These are phyloP conservation scores for Fraxinus ornus DNA, from an alignment of 305 asterid genomes.

Conservation along the genomic window DNA sequence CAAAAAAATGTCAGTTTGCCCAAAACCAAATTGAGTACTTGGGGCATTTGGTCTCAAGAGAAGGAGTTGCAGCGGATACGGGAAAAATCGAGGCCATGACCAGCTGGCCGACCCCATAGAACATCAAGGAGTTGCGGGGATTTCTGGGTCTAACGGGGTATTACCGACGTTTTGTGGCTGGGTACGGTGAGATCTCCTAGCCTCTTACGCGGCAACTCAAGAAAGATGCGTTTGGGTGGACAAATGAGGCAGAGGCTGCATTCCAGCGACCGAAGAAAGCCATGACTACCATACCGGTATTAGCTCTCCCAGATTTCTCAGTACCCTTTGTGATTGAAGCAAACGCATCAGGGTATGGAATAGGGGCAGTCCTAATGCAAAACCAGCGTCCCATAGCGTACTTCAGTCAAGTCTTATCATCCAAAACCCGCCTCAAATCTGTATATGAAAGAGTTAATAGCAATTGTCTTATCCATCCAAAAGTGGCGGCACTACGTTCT, in stretches of 20 bases:
- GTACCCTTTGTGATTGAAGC: no score
- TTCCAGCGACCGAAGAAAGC: no score
- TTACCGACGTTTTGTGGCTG: not conserved
- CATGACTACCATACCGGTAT: no score
- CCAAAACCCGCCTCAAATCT: no score
- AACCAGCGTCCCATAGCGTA: no score
- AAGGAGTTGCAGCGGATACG: not conserved
- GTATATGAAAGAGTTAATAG: no score
- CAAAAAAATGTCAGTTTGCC: not conserved
- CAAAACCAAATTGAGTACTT: not conserved
- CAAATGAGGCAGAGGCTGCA: not conserved
- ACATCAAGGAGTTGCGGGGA: not conserved
- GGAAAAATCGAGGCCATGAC: not conserved
- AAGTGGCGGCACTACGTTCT: no score
- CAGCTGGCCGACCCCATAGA: not conserved
- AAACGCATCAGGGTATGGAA: no score
- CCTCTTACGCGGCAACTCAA: not conserved
- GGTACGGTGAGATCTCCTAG: not conserved
- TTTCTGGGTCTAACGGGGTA: not conserved
- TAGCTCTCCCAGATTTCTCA: no score
- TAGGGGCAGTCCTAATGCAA: no score
- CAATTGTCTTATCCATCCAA: no score
- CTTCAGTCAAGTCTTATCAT: no score
- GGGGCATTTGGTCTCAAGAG: not conserved
- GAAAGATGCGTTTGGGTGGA: not conserved